Evolutionary conservation across 2,329 filamentous ascomycete genomes (phyloP), one percentile per base, ranked within the genome.

Genomic region (Scedosporium aurantiacum): DNA sequence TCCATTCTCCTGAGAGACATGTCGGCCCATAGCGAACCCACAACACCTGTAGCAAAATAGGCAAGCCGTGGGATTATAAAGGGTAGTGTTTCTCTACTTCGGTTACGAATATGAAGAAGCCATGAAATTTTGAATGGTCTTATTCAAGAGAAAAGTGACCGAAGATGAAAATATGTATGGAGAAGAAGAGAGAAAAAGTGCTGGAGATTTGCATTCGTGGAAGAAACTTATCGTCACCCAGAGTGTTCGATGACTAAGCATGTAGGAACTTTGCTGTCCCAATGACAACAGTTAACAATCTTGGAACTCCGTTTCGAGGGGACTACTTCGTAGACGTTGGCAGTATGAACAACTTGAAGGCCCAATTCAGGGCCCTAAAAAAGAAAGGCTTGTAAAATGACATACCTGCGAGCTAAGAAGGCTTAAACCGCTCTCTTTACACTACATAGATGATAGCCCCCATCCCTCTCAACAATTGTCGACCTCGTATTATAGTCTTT

Each of bases 21-120:
- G 80, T 84, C 71, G 76, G 81, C 81, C 73, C 81, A 81, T 80
- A 84, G 82, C 82, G 82, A 84, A 84, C 80, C 82, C 77, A 75
- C 73, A 72, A 75, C 76, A 76, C 78, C 76, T 78, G 74, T 73
- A 65, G 67, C 67, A 67, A 68, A 67, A 68, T 32, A 69, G 76
- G 78, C 74, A 75, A 73, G 75, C 73, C 72, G 74, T 73, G 75
- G 78, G 80, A 84, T 84, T 84, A 82, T 83, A 78, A 84, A 82
- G 78, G 78, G 80, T 78, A 72, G 60, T 54, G 56, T 74, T 74
- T 62, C 66, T 84, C 81, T 84, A 75, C 82, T 82, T 84, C 80
- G 72, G 73, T 70, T 71, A 64, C 70, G 69, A 69, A 69, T 69
- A 67, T 74, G 78, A 79, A 78, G 65, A 74, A 73, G 76, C 73